A percentile compares a stretch with the other conserved stretches of the same genome.
phyloP scores from a whole-genome alignment of 345 rosid species.

The Populus deltoides region DNA sequence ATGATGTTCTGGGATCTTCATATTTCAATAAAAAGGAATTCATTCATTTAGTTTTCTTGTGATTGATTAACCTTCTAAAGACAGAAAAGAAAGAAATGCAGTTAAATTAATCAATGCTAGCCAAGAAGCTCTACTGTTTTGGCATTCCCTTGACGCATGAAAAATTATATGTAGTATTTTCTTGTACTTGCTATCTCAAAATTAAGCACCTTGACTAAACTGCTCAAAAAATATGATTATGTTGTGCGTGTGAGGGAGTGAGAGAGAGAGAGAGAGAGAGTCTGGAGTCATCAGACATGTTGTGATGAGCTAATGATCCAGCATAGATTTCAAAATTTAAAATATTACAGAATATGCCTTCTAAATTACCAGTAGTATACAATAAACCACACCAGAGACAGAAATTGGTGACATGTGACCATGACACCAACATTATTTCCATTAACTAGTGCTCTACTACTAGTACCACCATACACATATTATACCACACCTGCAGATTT shows the following conservation, averaged over 20 bases:
- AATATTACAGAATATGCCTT: slow-evolving; percentile 15
- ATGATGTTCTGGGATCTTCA: slow-evolving; percentile 11
- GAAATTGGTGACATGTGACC: slow-evolving; percentile 24
- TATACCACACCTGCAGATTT: slow-evolving; percentile 12
- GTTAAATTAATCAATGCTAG: no score
- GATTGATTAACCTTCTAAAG: no score
- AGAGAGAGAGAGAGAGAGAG: not conserved
- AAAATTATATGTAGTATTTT: no score
- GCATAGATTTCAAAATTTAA: not conserved
- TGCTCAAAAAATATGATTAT: no score
- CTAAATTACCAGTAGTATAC: slow-evolving; percentile 9
- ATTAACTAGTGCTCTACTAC: slow-evolving; percentile 17
- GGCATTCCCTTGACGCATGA: no score
- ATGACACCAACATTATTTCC: slow-evolving; percentile 25
- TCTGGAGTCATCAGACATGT: not conserved
- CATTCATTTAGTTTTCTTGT: slow-evolving; percentile 3
- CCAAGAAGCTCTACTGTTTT: no score
- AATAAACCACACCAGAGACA: slow-evolving; percentile 21
- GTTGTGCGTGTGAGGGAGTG: not conserved
- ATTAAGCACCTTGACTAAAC: no score
- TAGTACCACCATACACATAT: not conserved
- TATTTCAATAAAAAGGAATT: slow-evolving; percentile 10
- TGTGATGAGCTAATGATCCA: not conserved
- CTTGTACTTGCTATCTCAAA: no score
- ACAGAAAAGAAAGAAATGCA: no score